These are phyloP conservation scores for Nemania sp. DNA, from an alignment of 2,329 filamentous ascomycete species.

Conservation along the genomic window DNA sequence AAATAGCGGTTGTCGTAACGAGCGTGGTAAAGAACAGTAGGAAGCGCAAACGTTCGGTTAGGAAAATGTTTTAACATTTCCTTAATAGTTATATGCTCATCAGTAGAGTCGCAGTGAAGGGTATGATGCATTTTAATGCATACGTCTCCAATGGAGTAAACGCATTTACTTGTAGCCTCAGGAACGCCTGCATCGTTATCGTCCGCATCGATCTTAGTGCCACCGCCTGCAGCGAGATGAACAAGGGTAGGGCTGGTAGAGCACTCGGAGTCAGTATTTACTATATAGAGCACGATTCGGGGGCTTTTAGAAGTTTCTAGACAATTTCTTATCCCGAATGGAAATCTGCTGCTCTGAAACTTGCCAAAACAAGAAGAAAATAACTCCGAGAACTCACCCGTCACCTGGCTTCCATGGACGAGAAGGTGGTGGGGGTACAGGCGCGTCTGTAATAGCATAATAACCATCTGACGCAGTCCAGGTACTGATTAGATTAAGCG, in stretches of 20 bases:
- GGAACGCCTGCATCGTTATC: neutral
- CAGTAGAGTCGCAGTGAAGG: neutral
- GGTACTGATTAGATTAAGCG: neutral
- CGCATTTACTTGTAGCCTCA: neutral
- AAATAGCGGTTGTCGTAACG: conserved; percentile 1
- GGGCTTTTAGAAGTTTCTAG: too few relatives aligned
- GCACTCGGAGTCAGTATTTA: too few relatives aligned
- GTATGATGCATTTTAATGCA: conserved; percentile 2
- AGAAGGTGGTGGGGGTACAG: neutral
- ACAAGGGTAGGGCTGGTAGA: neutral
- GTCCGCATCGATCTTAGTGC: neutral
- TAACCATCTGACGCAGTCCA: neutral
- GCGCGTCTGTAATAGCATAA: neutral
- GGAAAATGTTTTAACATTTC: neutral
- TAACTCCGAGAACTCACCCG: too few relatives aligned
- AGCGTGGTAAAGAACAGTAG: neutral
- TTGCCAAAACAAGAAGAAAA: too few relatives aligned
- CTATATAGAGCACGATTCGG: too few relatives aligned
- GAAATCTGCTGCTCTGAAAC: too few relatives aligned
- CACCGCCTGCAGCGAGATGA: neutral
- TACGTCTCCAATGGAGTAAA: conserved; percentile 1
- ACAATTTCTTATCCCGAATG: too few relatives aligned
- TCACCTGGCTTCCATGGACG: conserved; percentile 1
- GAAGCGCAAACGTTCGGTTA: neutral
- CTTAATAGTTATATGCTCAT: neutral